Conservation (phyloP, 2,329 filamentous ascomycete species). For the Colletotrichum karsti region DNA sequence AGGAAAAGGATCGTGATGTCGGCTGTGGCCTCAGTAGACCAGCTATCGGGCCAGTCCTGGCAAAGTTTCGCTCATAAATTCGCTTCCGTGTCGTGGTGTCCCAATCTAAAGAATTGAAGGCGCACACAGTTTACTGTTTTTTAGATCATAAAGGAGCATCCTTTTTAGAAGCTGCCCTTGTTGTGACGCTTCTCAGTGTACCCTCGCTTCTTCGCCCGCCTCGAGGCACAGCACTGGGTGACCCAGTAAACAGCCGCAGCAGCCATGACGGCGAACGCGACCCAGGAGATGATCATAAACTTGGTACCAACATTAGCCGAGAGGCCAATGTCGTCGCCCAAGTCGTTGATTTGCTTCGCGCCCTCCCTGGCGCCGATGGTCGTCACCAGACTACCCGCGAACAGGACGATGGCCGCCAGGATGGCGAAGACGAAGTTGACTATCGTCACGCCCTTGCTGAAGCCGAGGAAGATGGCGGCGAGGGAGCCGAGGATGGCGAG, state of each 20-base stretch:
- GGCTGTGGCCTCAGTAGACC: background rate
- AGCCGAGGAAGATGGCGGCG: constrained; percentile 43
- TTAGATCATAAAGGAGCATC: background rate
- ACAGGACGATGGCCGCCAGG: constrained; percentile 46
- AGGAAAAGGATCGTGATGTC: constrained; percentile 5
- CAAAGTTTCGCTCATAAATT: background rate
- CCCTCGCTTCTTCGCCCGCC: constrained; percentile 35
- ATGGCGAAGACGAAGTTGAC: constrained; percentile 47
- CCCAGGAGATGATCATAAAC: constrained; percentile 57
- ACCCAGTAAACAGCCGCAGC: constrained; percentile 50
- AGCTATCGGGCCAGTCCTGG: background rate
- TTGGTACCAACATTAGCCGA: constrained; percentile 50
- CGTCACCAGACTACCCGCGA: constrained; percentile 52
- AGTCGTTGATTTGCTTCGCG: constrained; percentile 49
- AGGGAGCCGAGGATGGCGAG: constrained; percentile 51
- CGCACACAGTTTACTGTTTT: background rate
- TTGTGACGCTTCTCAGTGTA: constrained; percentile 27
- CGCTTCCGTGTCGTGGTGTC: background rate
- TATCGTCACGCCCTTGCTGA: constrained; percentile 34
- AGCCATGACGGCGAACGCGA: constrained; percentile 54
- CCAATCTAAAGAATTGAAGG: background rate
- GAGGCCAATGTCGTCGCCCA: constrained; percentile 54
- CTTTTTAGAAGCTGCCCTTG: constrained; percentile 36
- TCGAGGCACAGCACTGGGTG: constrained; percentile 39
- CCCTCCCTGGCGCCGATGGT: constrained; percentile 51